Base-by-base conservation (phyloP, 495 filamentous ascomycete species). In the Aspergillus kassunensis region DNA sequence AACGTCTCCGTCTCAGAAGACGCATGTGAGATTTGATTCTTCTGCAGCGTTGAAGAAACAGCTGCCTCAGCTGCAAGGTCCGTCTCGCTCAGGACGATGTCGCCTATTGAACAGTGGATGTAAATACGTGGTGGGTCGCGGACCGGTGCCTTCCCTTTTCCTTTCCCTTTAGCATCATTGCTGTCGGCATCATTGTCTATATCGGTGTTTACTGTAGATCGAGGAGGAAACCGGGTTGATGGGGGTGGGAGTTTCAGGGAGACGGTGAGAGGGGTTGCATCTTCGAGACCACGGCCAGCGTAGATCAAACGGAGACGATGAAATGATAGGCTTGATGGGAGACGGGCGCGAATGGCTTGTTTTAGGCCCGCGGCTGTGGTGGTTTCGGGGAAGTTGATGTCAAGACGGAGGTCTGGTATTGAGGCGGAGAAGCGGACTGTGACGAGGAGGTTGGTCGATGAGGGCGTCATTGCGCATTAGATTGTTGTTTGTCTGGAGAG, bases 61-160 rank as follows among this genome's bases (percentile, higher is more conserved):
- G 65, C 55, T 7, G 80, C 81, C 75, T 96, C 92, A n/a, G 72
- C 74, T 2, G 69, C 74, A 16, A 97, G 80, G 24, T 93, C 89
- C 0, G 68, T 50, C 2, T 80, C 62, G 0, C 86, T 81, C 19
- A 96, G 80, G 6, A 66, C 61, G 11, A 75, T 68, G 40, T 79
- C 77, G 59, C 89, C 87, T 51, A 97, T 88, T 34, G 86, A 89
- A 79, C 92, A 97, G 76, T 95, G 91, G 44, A 95, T 83, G 70
- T 93, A 95, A 58, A 91, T 74, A 19, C 83, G 75, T 5, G 65
- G 68, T 20, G 64, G 58, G 19, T 75, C 71, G 12, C 76, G 74
- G 12, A 80, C 60, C 12, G 78, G 65, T 18, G 67, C 74, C 68
- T 83, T 87, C 61, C 76, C 81, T 60, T 80, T 86, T 49, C 64